Evolutionary conservation across 2,329 filamentous ascomycete species (phyloP).

Genomic region (Aspergillus intermedius): DNA sequence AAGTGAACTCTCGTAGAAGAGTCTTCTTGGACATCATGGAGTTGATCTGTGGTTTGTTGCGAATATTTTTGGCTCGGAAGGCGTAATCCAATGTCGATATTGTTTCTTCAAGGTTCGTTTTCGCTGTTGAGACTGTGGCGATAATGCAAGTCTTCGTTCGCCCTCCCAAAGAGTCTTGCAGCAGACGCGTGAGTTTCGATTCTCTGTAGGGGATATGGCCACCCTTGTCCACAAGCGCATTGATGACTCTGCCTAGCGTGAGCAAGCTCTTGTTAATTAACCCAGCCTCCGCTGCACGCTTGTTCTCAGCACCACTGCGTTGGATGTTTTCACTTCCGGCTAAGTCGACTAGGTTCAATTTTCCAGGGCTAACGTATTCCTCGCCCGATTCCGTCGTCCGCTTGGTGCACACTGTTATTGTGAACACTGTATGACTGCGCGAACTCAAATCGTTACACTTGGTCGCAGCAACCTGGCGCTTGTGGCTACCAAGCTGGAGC

Average conservation of each 20-base stretch:
- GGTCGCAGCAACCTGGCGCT: slow-evolving; percentile 96
- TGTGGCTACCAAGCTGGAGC: slow-evolving; percentile 81
- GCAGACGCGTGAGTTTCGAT: slow-evolving; percentile 86
- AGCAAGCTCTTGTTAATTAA: slow-evolving; percentile 97
- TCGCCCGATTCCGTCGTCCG: slow-evolving; percentile 74
- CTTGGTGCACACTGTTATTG: slow-evolving; percentile 86
- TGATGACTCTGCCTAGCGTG: slow-evolving; percentile 93
- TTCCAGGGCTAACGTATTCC: slow-evolving; percentile 83
- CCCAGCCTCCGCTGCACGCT: slow-evolving; percentile 89
- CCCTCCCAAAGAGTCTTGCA: slow-evolving; percentile 94
- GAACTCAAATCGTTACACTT: slow-evolving; percentile 99
- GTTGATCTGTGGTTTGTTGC: slow-evolving; percentile 95
- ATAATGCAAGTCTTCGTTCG: slow-evolving; percentile 98
- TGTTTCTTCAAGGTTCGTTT: slow-evolving; percentile 93
- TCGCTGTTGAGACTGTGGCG: slow-evolving; percentile 88
- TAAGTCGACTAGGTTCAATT: slow-evolving; percentile 92
- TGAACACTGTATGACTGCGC: slow-evolving; percentile 95
- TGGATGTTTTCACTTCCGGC: slow-evolving; percentile 98
- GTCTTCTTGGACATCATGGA: slow-evolving; percentile 90
- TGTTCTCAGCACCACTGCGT: slow-evolving; percentile 94
- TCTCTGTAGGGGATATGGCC: slow-evolving; percentile 87
- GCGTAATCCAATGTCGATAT: slow-evolving; percentile 98
- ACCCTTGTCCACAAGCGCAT: slow-evolving; percentile 84
- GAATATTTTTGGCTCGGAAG: slow-evolving; percentile 96
- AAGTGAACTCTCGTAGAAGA: slow-evolving; percentile 78